These are phyloP conservation scores for Ceratobasidium sp. DNA, from an alignment of 1,284 basidiomycete genomes.

Conservation along the genomic window DNA sequence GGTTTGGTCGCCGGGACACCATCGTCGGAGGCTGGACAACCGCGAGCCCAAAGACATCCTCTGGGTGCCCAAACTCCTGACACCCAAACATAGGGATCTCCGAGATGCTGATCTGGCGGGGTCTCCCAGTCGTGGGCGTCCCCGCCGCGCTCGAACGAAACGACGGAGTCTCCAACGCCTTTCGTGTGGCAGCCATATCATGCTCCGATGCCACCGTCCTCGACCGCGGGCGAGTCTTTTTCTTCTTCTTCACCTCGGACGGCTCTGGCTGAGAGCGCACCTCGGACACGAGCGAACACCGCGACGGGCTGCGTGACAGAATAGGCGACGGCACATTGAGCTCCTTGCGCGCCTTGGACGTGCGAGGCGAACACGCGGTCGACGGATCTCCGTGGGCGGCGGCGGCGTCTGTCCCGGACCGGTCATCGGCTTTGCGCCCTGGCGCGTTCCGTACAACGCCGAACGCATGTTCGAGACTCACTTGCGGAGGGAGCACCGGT, in stretches of 20 bases:
- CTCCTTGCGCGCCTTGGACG: not conserved
- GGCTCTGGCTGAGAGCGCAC: constrained; percentile 26
- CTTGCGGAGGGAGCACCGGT: constrained; percentile 8
- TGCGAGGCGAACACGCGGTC: constrained; percentile 19
- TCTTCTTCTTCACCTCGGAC: constrained; percentile 21
- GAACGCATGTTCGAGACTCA: constrained; percentile 34
- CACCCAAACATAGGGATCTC: constrained; percentile 17
- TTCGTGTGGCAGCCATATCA: not conserved
- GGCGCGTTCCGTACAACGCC: constrained; percentile 19
- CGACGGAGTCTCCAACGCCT: constrained; percentile 8
- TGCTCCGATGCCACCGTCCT: constrained; percentile 10
- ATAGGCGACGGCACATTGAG: not conserved
- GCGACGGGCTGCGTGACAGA: not conserved
- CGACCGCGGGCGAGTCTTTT: constrained; percentile 15
- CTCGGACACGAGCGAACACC: not conserved
- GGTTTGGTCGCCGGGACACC: not conserved
- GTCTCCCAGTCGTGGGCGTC: not conserved
- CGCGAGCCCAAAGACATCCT: constrained; percentile 31
- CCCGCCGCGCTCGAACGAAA: constrained; percentile 26
- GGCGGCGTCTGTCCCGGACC: not conserved
- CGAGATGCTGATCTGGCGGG: constrained; percentile 32
- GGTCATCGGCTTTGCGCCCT: not conserved
- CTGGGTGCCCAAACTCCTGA: not conserved
- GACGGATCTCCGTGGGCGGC: too few species aligned
- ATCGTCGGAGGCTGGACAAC: constrained; percentile 16